Evolutionary conservation across 768 basidiomycete genomes (phyloP), one percentile per base, ranked within the genome.

Genomic region (Hygrophorus pudorinus): DNA sequence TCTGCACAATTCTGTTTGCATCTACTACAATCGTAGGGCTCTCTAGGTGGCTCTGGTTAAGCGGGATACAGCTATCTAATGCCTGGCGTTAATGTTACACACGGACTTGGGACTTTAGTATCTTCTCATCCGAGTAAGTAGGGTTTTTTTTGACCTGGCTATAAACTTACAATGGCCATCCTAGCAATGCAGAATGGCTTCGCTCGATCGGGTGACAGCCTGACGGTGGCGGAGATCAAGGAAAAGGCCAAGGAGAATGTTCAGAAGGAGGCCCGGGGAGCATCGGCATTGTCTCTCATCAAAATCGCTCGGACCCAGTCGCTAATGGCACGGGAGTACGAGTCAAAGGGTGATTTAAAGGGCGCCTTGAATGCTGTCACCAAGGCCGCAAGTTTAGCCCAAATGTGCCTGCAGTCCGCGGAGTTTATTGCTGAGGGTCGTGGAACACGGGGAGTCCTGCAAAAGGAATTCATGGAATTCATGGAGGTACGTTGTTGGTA

Each of bases 391-490:
- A 72, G 66, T 17, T 65, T 85, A 2, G 65, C 73, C 0, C 68
- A 70, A 50, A 70, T 76, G 61, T 68, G 76, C 36, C 73, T 83
- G 67, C 73, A 78, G 37, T 73, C 76, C 12, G 47, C 67, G 7
- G 82, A 85, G 53, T 77, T 78, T 57, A 62, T 64, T 16, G 75
- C 76, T 48, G 71, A 69, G 52, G 57, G 59, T 64, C 30, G 17
- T 13, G 73, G 70, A 33, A 74, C 71, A 48, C 68, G 68, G 46
- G 77, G 78, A 12, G 62, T 71, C 29, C 58, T 85, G 38, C 71
- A 72, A 60, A 78, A 73, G 60, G 82, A 85, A 52, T 71, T 85
- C 44, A 53, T 66, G 34, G 75, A 78, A 17, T 84, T 86, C 48
- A 68, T 78, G 53, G 69, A 75, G 67, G 85, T 87, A 53, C 27